Conservation (phyloP, 805 yeast genomes). For the Maudiozyma serrabonitensis region DNA sequence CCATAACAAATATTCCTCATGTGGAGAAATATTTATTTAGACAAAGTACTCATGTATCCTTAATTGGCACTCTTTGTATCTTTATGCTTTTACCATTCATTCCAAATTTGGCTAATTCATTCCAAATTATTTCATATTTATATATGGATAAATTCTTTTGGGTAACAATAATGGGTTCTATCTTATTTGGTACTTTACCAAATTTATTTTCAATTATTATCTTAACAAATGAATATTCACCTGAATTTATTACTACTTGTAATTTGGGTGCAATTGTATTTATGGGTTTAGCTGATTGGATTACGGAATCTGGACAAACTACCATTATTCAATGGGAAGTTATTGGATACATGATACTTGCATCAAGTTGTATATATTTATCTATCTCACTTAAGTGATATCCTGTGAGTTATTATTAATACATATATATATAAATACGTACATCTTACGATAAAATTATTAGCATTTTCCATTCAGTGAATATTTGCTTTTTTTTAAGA, state of each 20-base stretch:
- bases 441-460: neutral
- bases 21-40: neutral
- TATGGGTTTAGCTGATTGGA: slow-evolving; percentile 26
- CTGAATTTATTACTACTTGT: slow-evolving; percentile 24
- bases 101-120: slow-evolving; percentile 6
- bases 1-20: neutral
- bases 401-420: neutral
- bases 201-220: slow-evolving; percentile 18
- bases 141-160: slow-evolving; percentile 14
- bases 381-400: slow-evolving; percentile 4
- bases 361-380: slow-evolving; percentile 18
- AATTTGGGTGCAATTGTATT: slow-evolving; percentile 21
- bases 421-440: neutral
- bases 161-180: slow-evolving; percentile 7
- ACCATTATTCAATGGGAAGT: slow-evolving; percentile 27
- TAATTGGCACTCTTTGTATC: slow-evolving; percentile 19
- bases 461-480: neutral
- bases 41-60: slow-evolving; percentile 10
- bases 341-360: slow-evolving; percentile 22
- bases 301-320: slow-evolving; percentile 21
- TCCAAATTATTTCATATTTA: slow-evolving; percentile 6
- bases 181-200: slow-evolving; percentile 21
- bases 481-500: neutral
- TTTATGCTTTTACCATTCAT: slow-evolving; percentile 16
- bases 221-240: slow-evolving; percentile 16